phyloP scores from a whole-genome alignment of 495 filamentous ascomycete species.

The Penicillium manginii region DNA sequence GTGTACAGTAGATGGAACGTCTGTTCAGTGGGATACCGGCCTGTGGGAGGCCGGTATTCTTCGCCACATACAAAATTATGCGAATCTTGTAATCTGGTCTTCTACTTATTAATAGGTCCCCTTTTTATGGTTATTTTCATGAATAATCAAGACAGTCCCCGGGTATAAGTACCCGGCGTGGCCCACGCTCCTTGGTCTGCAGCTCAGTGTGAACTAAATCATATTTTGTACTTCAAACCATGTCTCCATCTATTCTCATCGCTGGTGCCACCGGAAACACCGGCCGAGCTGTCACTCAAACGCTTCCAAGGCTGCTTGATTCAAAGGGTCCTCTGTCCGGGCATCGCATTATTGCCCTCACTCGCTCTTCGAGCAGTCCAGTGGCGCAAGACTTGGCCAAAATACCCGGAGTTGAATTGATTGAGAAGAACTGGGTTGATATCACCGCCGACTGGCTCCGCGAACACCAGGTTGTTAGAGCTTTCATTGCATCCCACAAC shows the following conservation, averaged over 20 bases:
- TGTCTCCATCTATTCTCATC: constrained; percentile 16
- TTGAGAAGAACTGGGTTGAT: constrained; percentile 48
- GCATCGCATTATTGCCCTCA: constrained; percentile 44
- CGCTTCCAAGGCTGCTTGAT: constrained; percentile 36
- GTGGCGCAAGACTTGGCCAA: constrained; percentile 40
- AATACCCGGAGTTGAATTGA: constrained; percentile 41
- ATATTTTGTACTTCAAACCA: neutral
- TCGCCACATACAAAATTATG: neutral
- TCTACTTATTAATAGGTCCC: no score
- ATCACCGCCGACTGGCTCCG: constrained; percentile 48
- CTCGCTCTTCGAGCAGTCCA: constrained; percentile 34
- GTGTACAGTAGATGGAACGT: neutral
- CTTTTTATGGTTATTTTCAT: constrained; percentile 5
- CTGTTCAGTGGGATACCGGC: constrained; percentile 2
- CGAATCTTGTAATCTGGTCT: neutral
- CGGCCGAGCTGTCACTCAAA: constrained; percentile 35
- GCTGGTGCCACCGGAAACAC: constrained; percentile 29
- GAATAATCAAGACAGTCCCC: neutral
- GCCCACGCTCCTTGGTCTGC: neutral
- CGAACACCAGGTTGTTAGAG: constrained; percentile 40
- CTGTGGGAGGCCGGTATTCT: constrained; percentile 7
- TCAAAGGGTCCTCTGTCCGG: constrained; percentile 28
- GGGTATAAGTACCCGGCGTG: constrained; percentile 4
- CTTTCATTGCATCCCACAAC: constrained; percentile 48
- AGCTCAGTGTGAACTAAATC: neutral